Evolutionary conservation across 768 basidiomycete genomes (phyloP).

Genomic region (Hygrocybe punicea): DNA sequence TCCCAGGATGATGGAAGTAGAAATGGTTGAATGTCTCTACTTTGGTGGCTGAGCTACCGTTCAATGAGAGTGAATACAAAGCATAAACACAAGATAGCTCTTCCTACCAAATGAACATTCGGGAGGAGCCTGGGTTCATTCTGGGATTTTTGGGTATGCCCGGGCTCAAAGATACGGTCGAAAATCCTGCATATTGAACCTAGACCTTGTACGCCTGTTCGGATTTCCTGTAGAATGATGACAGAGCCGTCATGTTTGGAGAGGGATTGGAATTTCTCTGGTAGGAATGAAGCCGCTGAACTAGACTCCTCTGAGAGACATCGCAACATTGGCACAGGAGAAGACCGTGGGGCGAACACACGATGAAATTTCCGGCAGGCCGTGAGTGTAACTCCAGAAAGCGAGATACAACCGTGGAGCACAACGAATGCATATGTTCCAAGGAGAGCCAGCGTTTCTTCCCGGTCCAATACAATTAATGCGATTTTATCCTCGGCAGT

Average conservation of each 20-base stretch:
- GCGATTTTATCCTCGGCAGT: conserved; percentile 23
- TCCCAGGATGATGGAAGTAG: conserved; percentile 40
- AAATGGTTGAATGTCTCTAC: conserved; percentile 40
- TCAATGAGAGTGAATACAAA: background rate
- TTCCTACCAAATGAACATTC: conserved; percentile 48
- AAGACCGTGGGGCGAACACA: conserved; percentile 74
- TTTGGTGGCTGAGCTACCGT: conserved; percentile 35
- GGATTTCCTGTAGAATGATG: conserved; percentile 54
- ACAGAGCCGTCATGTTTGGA: conserved; percentile 33
- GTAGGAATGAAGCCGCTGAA: background rate
- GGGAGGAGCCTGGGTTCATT: conserved; percentile 44
- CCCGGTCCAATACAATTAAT: conserved; percentile 43
- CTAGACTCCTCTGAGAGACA: conserved; percentile 10
- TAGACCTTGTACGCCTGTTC: conserved; percentile 63
- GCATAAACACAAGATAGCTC: background rate
- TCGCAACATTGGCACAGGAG: conserved; percentile 62
- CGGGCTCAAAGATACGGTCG: conserved; percentile 57
- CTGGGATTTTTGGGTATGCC: conserved; percentile 40
- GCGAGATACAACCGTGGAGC: conserved; percentile 54
- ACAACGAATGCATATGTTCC: conserved; percentile 64
- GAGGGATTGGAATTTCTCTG: background rate
- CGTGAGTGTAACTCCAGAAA: conserved; percentile 53
- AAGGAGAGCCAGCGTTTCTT: conserved; percentile 60
- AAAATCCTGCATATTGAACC: conserved; percentile 61
- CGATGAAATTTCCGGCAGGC: conserved; percentile 42